Evolutionary conservation across 345 rosid species (phyloP), one percentile per base, ranked within the genome.

Genomic region (Boechera stricta): DNA sequence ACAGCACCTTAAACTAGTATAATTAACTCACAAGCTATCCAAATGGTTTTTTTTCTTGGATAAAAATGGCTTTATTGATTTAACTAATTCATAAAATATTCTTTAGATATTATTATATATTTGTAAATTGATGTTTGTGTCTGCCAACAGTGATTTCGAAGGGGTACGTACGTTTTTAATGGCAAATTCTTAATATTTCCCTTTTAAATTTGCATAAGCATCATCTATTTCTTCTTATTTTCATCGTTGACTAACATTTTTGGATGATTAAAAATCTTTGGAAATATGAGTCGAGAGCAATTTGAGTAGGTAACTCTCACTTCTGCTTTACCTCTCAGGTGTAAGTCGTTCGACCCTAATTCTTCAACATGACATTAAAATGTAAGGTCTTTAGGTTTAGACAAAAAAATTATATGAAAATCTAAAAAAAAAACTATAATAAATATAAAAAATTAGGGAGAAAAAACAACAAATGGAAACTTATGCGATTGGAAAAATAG

Each of bases 211-310:
- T 2, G 36, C 47, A 49, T 10, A 38, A 16, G 13, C 62, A 63
- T 41, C 6, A 73, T 63, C 26, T 13, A 39, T 39, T 51, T 63
- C 61, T 52, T 21, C 13, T 35, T 38, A 7, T 35, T 67, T 67
- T 67, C 32, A 33, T 33, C 57, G 10, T 66, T 49, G 58, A 66
- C 58, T 51, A 67, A 33, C 18, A 33, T 31, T 65, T 65, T 16
- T 31, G 26, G 42, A 65, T 64, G 69, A 65, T 16, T 64, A 15
- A 0, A 44, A 1, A 44, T 28, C 38, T 48, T 44, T 45, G 21
- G 38, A 56, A 31, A 32, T 31, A 56, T 28, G 24, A 63, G 38
- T 63, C 21, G 68, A 64, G 26, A 28, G 13, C 24, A 29, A 64
- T 7, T 64, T 64, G 26, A 29, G 53, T 64, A 4, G 68, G 24